Evolutionary conservation across 2,329 filamentous ascomycete species (phyloP).

Genomic region (Penicillium sp.): DNA sequence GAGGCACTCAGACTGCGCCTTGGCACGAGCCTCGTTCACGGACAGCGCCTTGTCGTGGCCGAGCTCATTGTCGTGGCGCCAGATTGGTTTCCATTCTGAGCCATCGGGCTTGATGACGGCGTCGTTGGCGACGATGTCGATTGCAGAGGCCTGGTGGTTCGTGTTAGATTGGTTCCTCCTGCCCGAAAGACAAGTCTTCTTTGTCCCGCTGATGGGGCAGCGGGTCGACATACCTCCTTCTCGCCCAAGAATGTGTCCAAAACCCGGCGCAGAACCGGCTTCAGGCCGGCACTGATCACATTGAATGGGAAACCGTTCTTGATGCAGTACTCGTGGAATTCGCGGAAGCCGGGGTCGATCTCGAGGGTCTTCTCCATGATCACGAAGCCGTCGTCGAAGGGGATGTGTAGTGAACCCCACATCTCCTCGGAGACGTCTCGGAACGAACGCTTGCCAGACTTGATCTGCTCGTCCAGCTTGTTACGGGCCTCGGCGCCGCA

Average conservation of each 20-base stretch:
- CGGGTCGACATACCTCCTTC: conserved; percentile 41
- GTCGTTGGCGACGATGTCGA: conserved; percentile 68
- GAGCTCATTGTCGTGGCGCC: conserved; percentile 63
- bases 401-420: conserved; percentile 65
- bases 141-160: conserved; percentile 48
- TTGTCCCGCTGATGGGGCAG: neutral
- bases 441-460: conserved; percentile 63
- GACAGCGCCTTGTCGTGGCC: conserved; percentile 67
- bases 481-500: conserved; percentile 58
- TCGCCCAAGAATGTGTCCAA: conserved; percentile 65
- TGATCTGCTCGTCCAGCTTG: conserved; percentile 62
- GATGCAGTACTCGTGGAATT: conserved; percentile 64
- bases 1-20: conserved; percentile 54
- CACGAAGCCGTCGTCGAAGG: conserved; percentile 66
- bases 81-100: conserved; percentile 62
- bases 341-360: conserved; percentile 62
- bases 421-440: conserved; percentile 69
- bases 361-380: conserved; percentile 61
- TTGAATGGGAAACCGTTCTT: conserved; percentile 65
- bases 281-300: conserved; percentile 65
- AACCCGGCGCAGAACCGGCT: conserved; percentile 60
- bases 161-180: neutral
- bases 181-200: neutral
- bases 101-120: conserved; percentile 59
- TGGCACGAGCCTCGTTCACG: conserved; percentile 59